Evolutionary conservation across 129 eudicot genomes (phyloP).

Genomic region (Kitagawia praeruptora): DNA sequence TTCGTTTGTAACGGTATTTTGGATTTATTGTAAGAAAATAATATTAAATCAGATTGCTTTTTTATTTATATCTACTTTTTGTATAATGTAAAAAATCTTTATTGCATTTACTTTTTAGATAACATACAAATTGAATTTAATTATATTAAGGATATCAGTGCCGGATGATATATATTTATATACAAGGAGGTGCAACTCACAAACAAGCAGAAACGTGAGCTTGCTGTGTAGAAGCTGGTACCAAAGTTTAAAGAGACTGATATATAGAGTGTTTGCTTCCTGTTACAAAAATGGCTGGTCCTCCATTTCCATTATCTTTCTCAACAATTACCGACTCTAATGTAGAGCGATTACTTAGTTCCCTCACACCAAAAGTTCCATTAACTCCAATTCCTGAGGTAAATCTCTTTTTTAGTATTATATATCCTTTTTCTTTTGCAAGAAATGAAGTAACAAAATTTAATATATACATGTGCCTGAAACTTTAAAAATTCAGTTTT

Average conservation of each 20-base stretch:
- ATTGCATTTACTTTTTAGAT: too few species aligned
- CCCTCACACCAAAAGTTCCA: conserved; percentile 12
- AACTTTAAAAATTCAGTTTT: too few species aligned
- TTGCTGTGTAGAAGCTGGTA: too few species aligned
- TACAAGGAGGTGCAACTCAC: too few species aligned
- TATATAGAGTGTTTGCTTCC: neutral
- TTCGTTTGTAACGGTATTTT: neutral
- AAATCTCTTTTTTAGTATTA: neutral
- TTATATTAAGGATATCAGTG: too few species aligned
- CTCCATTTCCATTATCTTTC: neutral
- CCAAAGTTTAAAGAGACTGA: neutral
- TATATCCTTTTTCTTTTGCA: too few species aligned
- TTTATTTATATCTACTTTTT: too few species aligned
- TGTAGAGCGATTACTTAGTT: conserved; percentile 7
- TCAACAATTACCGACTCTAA: neutral
- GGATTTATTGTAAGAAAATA: too few species aligned
- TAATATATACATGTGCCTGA: too few species aligned
- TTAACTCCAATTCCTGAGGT: conserved; percentile 14
- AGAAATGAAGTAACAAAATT: too few species aligned
- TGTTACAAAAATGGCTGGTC: neutral
- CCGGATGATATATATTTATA: too few species aligned
- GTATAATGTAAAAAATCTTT: neutral
- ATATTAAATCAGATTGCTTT: neutral
- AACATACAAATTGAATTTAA: too few species aligned
- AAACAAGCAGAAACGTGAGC: neutral